phyloP scores from a whole-genome alignment of 2,329 filamentous ascomycete genomes.

The Pseudofabraea citricarpa region DNA sequence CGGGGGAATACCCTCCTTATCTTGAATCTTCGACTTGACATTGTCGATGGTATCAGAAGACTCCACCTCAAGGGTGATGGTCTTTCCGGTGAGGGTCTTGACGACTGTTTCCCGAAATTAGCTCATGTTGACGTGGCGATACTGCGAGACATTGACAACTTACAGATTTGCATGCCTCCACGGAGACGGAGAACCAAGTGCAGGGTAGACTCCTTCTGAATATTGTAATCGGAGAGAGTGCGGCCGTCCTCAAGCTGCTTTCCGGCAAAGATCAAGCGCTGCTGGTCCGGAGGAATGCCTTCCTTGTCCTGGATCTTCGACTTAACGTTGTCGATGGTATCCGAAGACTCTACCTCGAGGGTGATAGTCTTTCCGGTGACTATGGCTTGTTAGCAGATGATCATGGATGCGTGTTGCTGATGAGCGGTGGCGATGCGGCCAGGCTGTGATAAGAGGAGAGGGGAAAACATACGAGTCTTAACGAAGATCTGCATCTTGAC shows the following conservation, averaged over 20 bases:
- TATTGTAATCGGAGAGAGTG: slow-evolving; percentile 89
- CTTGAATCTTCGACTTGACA: slow-evolving; percentile 89
- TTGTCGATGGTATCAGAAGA: slow-evolving; percentile 90
- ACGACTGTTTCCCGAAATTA: slow-evolving; percentile 51
- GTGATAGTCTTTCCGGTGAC: slow-evolving; percentile 94
- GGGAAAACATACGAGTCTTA: slow-evolving; percentile 73
- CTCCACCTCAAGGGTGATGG: slow-evolving; percentile 88
- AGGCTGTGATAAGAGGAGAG: slow-evolving; percentile 10
- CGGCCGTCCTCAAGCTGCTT: slow-evolving; percentile 96
- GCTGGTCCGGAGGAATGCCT: slow-evolving; percentile 92
- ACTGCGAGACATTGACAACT: slow-evolving; percentile 35
- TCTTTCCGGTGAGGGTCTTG: slow-evolving; percentile 87
- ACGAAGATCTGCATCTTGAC: slow-evolving; percentile 90
- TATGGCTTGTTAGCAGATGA: slow-evolving; percentile 55
- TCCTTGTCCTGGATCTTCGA: slow-evolving; percentile 98
- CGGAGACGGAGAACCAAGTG: slow-evolving; percentile 83
- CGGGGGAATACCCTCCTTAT: slow-evolving; percentile 89
- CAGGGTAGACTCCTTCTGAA: slow-evolving; percentile 86
- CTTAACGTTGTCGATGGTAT: slow-evolving; percentile 97
- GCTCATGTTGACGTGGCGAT: slow-evolving; percentile 50
- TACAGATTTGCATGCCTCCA: slow-evolving; percentile 80
- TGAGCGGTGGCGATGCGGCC: slow-evolving; percentile 43
- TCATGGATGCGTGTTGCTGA: slow-evolving; percentile 55
- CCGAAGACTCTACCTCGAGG: slow-evolving; percentile 80
- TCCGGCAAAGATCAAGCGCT: slow-evolving; percentile 91